Evolutionary conservation across 2,329 filamentous ascomycete genomes (phyloP), one percentile per base, ranked within the genome.

Genomic region (Tolypocladium tundrense): DNA sequence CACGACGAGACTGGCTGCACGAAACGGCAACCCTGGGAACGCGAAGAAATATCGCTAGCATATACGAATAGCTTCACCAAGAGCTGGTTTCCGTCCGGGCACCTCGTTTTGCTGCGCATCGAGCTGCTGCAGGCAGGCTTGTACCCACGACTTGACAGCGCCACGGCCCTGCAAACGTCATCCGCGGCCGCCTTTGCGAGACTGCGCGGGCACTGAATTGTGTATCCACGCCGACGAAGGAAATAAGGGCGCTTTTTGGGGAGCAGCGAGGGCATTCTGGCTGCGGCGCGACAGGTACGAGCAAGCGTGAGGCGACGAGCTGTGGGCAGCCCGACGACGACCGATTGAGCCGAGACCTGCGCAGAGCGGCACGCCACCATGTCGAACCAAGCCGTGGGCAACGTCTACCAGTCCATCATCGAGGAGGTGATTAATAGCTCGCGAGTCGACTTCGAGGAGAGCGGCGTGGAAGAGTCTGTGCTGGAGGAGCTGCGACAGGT

Each of bases 361-460:
- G 19, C 31, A 2, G 19, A 52, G 31, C 48, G 31, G 31, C 31
- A 21, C 54, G 53, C 52, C 71, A 77, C 62, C 59, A 85, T 85
- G 82, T 85, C 82, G 59, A 85, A 85, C 71, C 67, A 72, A 53
- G 74, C 75, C 19, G 82, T 85, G 78, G 94, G 94, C 68, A 76
- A 78, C 64, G 87, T 97, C 69, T 99, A 97, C 74, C 80, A 86
- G 73, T 77, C 81, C 68, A 86, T 89, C 72, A 89, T 89, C 70
- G 80, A 87, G 62, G 90, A 94, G 76, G 91, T 99, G 71, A 90
- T 97, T 74, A 88, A 93, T 66, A 88, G 89, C 65, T 97, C 93
- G 69, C 84, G 90, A 69, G 89, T 93, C 69, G 94, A 97, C 75
- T 97, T 99, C 72, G 94, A 99, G 73, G 94, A 99, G 76, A 91